Base-by-base conservation (phyloP, 2,329 filamentous ascomycete species). In the Xylaria sp. region DNA sequence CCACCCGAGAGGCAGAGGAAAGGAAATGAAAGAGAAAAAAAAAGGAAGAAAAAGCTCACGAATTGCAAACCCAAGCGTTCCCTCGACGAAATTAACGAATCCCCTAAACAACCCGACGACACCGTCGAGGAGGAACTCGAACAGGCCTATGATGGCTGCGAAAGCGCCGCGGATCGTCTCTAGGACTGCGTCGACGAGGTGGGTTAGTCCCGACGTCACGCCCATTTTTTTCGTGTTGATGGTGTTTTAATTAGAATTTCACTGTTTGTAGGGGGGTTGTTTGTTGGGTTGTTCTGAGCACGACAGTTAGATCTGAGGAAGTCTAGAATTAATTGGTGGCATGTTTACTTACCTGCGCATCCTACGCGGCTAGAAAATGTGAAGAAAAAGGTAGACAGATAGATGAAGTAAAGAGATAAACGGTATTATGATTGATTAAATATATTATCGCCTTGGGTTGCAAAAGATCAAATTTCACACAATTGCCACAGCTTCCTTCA, bases 21-120 rank as follows among this genome's bases (percentile, higher is more conserved):
- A n/a, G 30, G 1, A 36, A 43, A 46, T 43, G 41, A 8, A 48
- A 36, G 34, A 36, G 34, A 36, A 36, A 36, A 30, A 30, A 6
- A 30, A 6, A 30, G 6, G 15, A 41, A 13, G 12, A 18, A 10
- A 9, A 20, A 48, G 75, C 77, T 69, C 71, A 78, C 77, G 74
- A 46, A 78, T 68, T 3, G 76, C 76, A 50, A 78, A 78, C 28
- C 76, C 76, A 5, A 78, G 72, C 23, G 75, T 76, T 23, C 75
- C 73, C 67, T 78, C 77, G 50, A 78, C 67, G 52, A 78, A 78
- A 25, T 72, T 46, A 23, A 73, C 72, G 12, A 75, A 66, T 8
- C 63, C 71, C 32, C 60, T 67, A 67, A 75, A 74, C 10, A 76
- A 18, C 36, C 74, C 69, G 39, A 72, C 23, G 53, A 76, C 60